Percentiles rank a stretch among this genome's conserved stretches.
These are phyloP conservation scores for Wallacemonas collosoma DNA, from an alignment of 208 protist genomes.

Conservation along the genomic window DNA sequence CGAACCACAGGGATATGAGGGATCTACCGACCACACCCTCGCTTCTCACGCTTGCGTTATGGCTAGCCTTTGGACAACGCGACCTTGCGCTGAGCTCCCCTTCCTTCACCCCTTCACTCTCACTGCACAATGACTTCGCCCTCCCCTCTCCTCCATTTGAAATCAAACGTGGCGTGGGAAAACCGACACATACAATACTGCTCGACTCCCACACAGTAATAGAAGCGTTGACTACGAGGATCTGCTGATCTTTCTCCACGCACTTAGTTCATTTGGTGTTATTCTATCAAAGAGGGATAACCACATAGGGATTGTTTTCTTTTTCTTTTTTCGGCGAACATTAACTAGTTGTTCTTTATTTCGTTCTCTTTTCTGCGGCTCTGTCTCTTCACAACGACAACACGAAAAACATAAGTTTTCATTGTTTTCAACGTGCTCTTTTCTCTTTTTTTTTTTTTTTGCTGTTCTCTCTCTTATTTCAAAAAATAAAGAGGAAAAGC, in stretches of 20 bases:
- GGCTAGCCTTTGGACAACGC: too few relatives aligned
- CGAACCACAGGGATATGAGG: too few relatives aligned
- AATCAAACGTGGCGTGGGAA: too few relatives aligned
- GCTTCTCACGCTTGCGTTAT: too few relatives aligned
- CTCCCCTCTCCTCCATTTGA: too few relatives aligned
- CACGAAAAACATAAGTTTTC: too few relatives aligned
- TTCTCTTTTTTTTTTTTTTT: slow-evolving; percentile 18
- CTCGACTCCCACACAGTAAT: neutral
- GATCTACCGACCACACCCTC: too few relatives aligned
- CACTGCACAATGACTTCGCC: too few relatives aligned
- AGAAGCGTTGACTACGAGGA: neutral
- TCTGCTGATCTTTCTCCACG: neutral
- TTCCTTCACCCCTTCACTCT: too few relatives aligned
- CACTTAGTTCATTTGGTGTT: neutral
- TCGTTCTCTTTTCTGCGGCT: slow-evolving; percentile 4
- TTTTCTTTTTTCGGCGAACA: neutral
- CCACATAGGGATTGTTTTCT: neutral
- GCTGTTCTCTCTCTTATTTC: slow-evolving; percentile 11
- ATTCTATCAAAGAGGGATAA: neutral
- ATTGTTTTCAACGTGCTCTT: neutral
- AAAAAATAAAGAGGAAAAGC: too few relatives aligned
- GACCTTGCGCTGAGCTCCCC: too few relatives aligned
- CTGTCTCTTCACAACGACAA: too few relatives aligned
- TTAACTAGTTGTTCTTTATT: slow-evolving; percentile 1
- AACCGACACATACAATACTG: neutral